Conservation (phyloP, 352 stramenopile genomes). For the Globisporangium barbulae region DNA sequence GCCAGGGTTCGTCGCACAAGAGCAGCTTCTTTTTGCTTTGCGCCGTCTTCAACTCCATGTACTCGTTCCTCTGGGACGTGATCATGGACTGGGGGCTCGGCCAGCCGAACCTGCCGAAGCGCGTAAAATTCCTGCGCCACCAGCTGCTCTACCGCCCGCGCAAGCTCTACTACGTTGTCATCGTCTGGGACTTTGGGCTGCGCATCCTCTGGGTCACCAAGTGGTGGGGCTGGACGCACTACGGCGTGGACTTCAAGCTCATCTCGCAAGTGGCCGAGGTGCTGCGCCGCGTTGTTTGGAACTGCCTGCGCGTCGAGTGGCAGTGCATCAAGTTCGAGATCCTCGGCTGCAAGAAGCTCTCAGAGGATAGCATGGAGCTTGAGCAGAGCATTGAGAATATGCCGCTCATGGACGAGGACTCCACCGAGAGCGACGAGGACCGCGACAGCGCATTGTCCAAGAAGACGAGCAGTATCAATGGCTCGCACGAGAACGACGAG, state of each 20-base stretch:
- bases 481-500: conserved; percentile 6
- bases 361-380: conserved; percentile 39
- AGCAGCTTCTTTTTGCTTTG: conserved; percentile 74
- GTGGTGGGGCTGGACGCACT: conserved; percentile 79
- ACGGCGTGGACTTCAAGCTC: conserved; percentile 78
- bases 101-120: conserved; percentile 50
- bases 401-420: conserved; percentile 40
- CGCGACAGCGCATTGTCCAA: neutral
- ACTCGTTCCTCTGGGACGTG: conserved; percentile 97
- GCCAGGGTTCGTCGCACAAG: conserved; percentile 38
- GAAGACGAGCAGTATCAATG: neutral
- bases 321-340: conserved; percentile 86
- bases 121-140: conserved; percentile 54
- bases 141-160: conserved; percentile 58
- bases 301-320: conserved; percentile 92
- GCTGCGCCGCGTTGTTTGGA: conserved; percentile 90
- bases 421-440: conserved; percentile 24
- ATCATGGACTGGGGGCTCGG: conserved; percentile 96
- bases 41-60: conserved; percentile 92
- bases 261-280: conserved; percentile 90
- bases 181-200: conserved; percentile 91
- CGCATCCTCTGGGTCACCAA: conserved; percentile 95
- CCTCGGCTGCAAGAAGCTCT: conserved; percentile 54
- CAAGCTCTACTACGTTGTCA: conserved; percentile 90
- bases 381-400: conserved; percentile 47